Base-by-base conservation (phyloP, 1,139 yeast genomes). In the Tardiomyces depauwii region DNA sequence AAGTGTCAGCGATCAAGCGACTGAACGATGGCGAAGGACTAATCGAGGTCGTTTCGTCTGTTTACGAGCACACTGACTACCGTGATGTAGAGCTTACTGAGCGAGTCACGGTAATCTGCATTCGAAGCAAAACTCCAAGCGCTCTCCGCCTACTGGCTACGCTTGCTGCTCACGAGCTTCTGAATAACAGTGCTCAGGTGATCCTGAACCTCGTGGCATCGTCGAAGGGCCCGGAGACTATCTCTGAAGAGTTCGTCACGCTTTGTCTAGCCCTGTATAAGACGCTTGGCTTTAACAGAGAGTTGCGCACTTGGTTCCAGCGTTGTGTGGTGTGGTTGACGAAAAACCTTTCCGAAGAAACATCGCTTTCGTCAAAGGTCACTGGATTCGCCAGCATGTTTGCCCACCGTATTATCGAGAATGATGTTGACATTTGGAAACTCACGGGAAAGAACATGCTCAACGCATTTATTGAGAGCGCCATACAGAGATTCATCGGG, bases 401-500 rank as follows among this genome's bases (percentile, higher is more conserved):
- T 18, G 45, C n/a, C 23, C 42, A n/a, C 39, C 42, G 6, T 18
- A 18, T n/a, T 36, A 45, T 39, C 40, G 43, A 18, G 45, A 45
- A 48, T 41, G 42, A 43, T 16, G 42, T 57, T 9, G 57, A 68
- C n/a, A 50, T 78, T 10, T 71, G 80, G 74, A 60, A 66, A 9
- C 50, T 71, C 14, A 70, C 78, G 12, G 74, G 82, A 2, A 56
- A 62, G 5, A 58, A 70, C 5, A 66, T 80, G 40, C 51, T 84
- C 13, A 81, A 83, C 52, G 68, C 94, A 0, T 83, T 83, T 53
- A 62, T 85, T 33, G 93, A 86, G 59, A 86, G 77, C 14, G 61
- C 82, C 3, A 66, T 82, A 21, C 64, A 66, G 3, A 58, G 64
- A 42, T 83, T 86, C 82, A 57, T 76, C 2, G 52, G 63, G n/a